Conservation (phyloP, 2,329 filamentous ascomycete genomes). For the Phyllosticta ampelicida region DNA sequence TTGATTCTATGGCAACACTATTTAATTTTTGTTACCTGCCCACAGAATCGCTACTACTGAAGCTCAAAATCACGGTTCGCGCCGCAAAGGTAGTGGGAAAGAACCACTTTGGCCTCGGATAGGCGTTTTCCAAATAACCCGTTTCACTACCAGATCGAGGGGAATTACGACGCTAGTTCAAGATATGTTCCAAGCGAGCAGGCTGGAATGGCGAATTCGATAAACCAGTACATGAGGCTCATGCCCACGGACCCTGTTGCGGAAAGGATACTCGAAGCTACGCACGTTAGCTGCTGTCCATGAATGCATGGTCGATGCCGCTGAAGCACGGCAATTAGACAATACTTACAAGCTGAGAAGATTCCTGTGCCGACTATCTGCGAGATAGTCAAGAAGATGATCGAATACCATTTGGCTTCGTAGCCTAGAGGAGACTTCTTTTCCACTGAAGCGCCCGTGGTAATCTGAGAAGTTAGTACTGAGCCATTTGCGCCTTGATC, state of each 20-base stretch:
- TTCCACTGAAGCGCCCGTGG: slow-evolving; percentile 52
- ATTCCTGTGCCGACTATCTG: slow-evolving; percentile 55
- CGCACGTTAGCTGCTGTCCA: neutral
- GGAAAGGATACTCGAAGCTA: slow-evolving; percentile 47
- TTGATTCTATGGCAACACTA: too few species aligned
- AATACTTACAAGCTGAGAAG: slow-evolving; percentile 50
- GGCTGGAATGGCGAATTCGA: slow-evolving; percentile 49
- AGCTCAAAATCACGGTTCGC: slow-evolving; percentile 52
- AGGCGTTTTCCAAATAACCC: slow-evolving; percentile 59
- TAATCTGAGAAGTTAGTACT: slow-evolving; percentile 47
- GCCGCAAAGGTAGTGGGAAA: slow-evolving; percentile 37
- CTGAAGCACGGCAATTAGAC: neutral
- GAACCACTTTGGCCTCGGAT: slow-evolving; percentile 51
- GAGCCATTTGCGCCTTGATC: slow-evolving; percentile 41
- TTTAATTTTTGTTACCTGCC: slow-evolving; percentile 27
- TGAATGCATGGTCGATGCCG: neutral
- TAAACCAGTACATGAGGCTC: slow-evolving; percentile 52
- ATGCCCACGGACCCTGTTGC: slow-evolving; percentile 53
- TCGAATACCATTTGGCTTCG: slow-evolving; percentile 44
- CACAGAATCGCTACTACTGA: slow-evolving; percentile 55
- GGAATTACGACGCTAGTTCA: slow-evolving; percentile 55
- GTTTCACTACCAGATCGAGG: slow-evolving; percentile 56
- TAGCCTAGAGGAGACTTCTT: slow-evolving; percentile 48
- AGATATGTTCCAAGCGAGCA: slow-evolving; percentile 50
- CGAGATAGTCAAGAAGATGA: slow-evolving; percentile 50